A percentile compares a stretch with the other conserved stretches of the same genome.
These are phyloP conservation scores for Hemerocallis citrina DNA, from an alignment of 106 monocot genomes.

Conservation along the genomic window DNA sequence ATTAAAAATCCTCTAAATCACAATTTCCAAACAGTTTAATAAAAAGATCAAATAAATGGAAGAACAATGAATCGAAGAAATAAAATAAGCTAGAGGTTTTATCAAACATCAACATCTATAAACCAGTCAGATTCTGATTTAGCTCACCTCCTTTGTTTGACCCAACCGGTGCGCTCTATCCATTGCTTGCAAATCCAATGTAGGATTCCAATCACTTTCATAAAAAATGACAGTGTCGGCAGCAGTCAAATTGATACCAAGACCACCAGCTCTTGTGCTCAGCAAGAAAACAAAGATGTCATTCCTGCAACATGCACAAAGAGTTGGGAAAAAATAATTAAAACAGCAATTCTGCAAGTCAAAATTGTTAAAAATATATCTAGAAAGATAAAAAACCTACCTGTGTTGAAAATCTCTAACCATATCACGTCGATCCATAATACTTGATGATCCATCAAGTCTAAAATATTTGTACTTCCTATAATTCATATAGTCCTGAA, in stretches of 20 bases:
- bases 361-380: too few relatives aligned
- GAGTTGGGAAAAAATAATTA: too few relatives aligned
- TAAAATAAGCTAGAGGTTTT: too few relatives aligned
- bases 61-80: too few relatives aligned
- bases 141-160: constrained; percentile 87
- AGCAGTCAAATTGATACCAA: constrained; percentile 96
- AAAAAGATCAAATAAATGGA: too few relatives aligned
- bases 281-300: constrained; percentile 98
- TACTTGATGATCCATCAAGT: constrained; percentile 90
- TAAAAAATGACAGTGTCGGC: constrained; percentile 99
- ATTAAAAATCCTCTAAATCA: too few relatives aligned
- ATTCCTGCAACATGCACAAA: constrained; percentile 44
- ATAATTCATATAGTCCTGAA: constrained; percentile 98
- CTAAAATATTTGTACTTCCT: constrained; percentile 96
- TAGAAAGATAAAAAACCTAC: constrained; percentile 20
- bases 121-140: constrained; percentile 2
- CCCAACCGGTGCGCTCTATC: constrained; percentile 95
- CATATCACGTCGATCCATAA: constrained; percentile 93
- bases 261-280: constrained; percentile 97
- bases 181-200: constrained; percentile 94
- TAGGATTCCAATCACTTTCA: constrained; percentile 99
- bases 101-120: too few relatives aligned
- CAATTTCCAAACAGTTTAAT: too few relatives aligned
- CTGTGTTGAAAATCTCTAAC: constrained; percentile 86
- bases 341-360: not conserved